Base-by-base conservation (phyloP, 345 rosid species). In the Carallia brachiata region DNA sequence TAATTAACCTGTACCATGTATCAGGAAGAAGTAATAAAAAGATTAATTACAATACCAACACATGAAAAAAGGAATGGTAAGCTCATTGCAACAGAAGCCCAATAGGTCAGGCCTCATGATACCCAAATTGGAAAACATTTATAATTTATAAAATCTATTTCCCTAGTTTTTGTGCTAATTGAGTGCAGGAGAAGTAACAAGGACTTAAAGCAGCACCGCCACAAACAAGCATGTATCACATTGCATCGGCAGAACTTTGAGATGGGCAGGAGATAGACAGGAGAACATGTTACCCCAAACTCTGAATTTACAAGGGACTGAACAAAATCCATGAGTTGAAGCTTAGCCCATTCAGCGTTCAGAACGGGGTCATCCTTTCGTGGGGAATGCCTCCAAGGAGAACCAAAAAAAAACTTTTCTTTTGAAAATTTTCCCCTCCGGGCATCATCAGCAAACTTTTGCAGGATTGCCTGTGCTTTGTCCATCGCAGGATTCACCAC, bases 361-460 rank as follows among this genome's bases (percentile, higher is more conserved):
- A 52, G 1, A 60, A 73, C 63, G 48, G 86, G 82, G 74, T 86
- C 80, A 52, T 86, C 77, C 5, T 73, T 72, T 60, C 16, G 72
- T 6, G 97, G 93, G 78, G 96, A 89, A 88, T 96, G 95, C 73
- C 97, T 87, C 98, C 98, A 96, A 66, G 98, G 77, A 77, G 95
- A 87, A 77, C 99, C 99, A 85, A 87, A 96, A 36, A 83, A 84
- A 54, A 92, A 72, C 77, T 70, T 89, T 68, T 89, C 90, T 72
- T 80, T 80, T 10, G 88, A 84, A 77, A 92, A 76, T 65, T 61
- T 84, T 81, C 97, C 96, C 55, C 67, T 78, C 67, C 57, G 86
- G 37, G 77, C 96, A 79, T 90, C 98, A 72, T 58, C 70, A 52
- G 91, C 97, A 82, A 90, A 90, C 66, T 83, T 81, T 73, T 85